A percentile compares a stretch with the other conserved stretches of the same genome.
Conservation (phyloP, 192 early-diverging fungal genomes). For the Coemansia sp. region DNA sequence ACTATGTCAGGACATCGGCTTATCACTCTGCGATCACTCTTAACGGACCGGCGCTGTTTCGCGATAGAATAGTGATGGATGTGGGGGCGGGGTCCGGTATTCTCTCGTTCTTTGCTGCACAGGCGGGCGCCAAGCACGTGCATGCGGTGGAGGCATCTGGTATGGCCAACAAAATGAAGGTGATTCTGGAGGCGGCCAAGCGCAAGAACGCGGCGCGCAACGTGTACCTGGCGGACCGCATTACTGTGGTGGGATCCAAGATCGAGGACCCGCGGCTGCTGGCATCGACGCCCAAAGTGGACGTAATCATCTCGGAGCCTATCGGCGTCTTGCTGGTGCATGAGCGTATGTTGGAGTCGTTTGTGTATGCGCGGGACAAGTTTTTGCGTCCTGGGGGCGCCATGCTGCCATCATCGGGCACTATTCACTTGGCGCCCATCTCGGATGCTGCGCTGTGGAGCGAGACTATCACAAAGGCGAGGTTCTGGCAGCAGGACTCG, state of each 20-base stretch:
- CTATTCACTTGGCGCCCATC: slow-evolving; percentile 87
- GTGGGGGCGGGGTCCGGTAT: slow-evolving; percentile 95
- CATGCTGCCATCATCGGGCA: slow-evolving; percentile 87
- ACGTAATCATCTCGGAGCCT: slow-evolving; percentile 95
- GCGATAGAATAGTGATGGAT: slow-evolving; percentile 86
- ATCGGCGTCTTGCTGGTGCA: slow-evolving; percentile 97
- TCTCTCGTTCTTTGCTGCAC: slow-evolving; percentile 92
- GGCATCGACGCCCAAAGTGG: slow-evolving; percentile 71
- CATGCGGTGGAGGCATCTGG: slow-evolving; percentile 95
- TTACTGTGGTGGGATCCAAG: slow-evolving; percentile 85
- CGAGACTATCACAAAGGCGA: slow-evolving; percentile 91
- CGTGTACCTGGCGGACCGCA: slow-evolving; percentile 73
- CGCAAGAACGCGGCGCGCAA: slow-evolving; percentile 59
- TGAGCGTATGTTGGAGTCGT: slow-evolving; percentile 84
- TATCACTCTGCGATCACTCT: slow-evolving; percentile 90
- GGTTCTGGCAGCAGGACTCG: slow-evolving; percentile 81
- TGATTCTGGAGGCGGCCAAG: slow-evolving; percentile 69
- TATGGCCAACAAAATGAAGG: slow-evolving; percentile 91
- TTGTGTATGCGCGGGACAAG: slow-evolving; percentile 64
- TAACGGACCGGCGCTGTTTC: slow-evolving; percentile 75
- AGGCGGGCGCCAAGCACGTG: slow-evolving; percentile 90
- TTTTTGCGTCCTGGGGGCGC: slow-evolving; percentile 93
- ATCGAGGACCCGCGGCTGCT: slow-evolving; percentile 77
- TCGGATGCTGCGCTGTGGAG: slow-evolving; percentile 79
- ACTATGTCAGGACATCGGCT: slow-evolving; percentile 89